Evolutionary conservation across 2,329 filamentous ascomycete genomes (phyloP).

Genomic region (Rhexocercosporidium sp.): DNA sequence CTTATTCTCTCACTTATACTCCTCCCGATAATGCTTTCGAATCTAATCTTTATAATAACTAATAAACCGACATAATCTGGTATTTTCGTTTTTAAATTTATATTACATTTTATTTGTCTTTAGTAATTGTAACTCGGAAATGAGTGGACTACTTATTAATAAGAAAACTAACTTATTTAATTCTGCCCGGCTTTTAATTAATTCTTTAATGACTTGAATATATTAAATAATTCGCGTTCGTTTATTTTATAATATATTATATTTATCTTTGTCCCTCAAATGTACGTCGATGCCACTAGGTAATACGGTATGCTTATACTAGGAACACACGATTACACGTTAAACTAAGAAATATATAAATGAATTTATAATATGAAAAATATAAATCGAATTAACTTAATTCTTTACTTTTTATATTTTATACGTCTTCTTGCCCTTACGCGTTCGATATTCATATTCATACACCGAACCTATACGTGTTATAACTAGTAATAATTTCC

Average conservation of each 20-base stretch:
- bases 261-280: background rate
- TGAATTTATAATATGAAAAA: background rate
- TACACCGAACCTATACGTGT: background rate
- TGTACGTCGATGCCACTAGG: background rate
- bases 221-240: too few species aligned
- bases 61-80: too few species aligned
- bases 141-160: too few species aligned
- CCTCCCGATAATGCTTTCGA: background rate
- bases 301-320: slow-evolving; percentile 13
- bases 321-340: slow-evolving; percentile 3
- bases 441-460: slow-evolving; percentile 13
- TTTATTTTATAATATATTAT: too few species aligned
- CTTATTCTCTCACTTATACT: background rate
- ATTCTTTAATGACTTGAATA: too few species aligned
- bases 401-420: too few species aligned
- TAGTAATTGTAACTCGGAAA: too few species aligned
- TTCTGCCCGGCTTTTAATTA: too few species aligned
- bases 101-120: too few species aligned
- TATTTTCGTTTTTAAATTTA: too few species aligned
- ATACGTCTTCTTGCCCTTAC: background rate
- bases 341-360: slow-evolving; percentile 15
- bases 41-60: too few species aligned
- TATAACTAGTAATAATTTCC: slow-evolving; percentile 14
- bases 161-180: background rate
- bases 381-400: slow-evolving; percentile 10